A percentile compares a stretch with the other conserved stretches of the same genome.
phyloP scores from a whole-genome alignment of 768 basidiomycete species.

The Mycena belliarum region DNA sequence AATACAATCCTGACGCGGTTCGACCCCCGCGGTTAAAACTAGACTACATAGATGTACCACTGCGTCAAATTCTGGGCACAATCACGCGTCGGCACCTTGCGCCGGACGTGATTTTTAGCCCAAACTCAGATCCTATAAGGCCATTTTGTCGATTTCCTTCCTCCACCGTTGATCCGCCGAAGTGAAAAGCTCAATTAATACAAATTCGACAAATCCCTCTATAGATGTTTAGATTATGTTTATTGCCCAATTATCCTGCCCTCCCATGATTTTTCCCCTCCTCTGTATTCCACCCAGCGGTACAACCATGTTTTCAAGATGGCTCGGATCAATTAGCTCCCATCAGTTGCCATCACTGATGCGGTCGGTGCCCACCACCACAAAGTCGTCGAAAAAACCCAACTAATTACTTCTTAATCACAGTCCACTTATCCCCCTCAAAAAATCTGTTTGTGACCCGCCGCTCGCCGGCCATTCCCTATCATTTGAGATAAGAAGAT shows the following conservation, averaged over 20 bases:
- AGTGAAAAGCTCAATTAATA: neutral
- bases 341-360: conserved; percentile 9
- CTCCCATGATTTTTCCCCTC: neutral
- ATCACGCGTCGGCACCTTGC: conserved; percentile 7
- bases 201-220: conserved; percentile 1
- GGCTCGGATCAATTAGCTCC: neutral
- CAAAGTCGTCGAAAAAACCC: too few relatives aligned
- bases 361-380: conserved; percentile 37
- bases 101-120: neutral
- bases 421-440: too few relatives aligned
- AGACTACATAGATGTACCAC: conserved; percentile 7
- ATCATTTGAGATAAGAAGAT: too few relatives aligned
- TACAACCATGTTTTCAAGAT: too few relatives aligned
- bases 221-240: neutral
- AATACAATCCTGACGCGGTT: too few relatives aligned
- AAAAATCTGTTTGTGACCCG: too few relatives aligned
- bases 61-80: neutral
- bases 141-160: neutral
- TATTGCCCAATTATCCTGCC: neutral
- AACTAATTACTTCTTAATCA: too few relatives aligned
- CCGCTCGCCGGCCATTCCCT: too few relatives aligned
- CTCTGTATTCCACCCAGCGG: neutral
- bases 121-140: neutral
- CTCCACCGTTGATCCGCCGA: neutral
- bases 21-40: too few relatives aligned